Evolutionary conservation across 352 stramenopile species (phyloP), one percentile per base, ranked within the genome.

Genomic region (Pythium sp.): DNA sequence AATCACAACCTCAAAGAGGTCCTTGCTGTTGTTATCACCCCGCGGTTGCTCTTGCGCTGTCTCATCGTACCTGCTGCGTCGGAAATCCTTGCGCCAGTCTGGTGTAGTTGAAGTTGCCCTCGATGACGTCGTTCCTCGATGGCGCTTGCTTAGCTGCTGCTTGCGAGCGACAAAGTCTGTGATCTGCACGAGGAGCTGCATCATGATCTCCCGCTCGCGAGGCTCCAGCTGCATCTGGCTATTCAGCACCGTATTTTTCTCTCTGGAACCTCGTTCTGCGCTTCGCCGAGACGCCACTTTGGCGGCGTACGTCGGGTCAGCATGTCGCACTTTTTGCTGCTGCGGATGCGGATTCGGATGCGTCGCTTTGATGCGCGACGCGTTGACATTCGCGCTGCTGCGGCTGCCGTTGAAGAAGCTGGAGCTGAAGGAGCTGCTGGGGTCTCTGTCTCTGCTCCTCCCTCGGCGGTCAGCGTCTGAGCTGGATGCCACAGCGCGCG

Each of bases 151-250:
- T 60, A 77, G 68, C 64, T 86, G 66, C 41, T 72, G 59, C 53
- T 89, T 86, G 28, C 78, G 74, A n/a, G 74, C 71, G 5, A 87
- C 64, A 53, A 91, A 89, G 69, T 79, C 76, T 5, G 63, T 72
- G 61, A 91, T 82, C 62, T 89, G 77, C 30, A 67, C 64, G 59
- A 91, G 65, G 24, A 91, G 70, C 54, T 62, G 67, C 65, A 80
- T 32, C 62, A 86, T 62, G 69, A 91, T 76, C 24, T 78, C 70
- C 0, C 73, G 71, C 11, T 74, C 75, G 36, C 75, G 76, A 20
- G 55, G 65, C 38, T 26, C 41, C 14, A 46, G 11, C 22, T 72
- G 43, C 8, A 11, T n/a, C 14, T 51, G 43, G 12, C 20, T 14
- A 57, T 63, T 72, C 56, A 47, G 28, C 8, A 46, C n/a, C 15